Base-by-base conservation (phyloP, 352 stramenopile genomes). In the Pilasporangium apinafurcum region DNA sequence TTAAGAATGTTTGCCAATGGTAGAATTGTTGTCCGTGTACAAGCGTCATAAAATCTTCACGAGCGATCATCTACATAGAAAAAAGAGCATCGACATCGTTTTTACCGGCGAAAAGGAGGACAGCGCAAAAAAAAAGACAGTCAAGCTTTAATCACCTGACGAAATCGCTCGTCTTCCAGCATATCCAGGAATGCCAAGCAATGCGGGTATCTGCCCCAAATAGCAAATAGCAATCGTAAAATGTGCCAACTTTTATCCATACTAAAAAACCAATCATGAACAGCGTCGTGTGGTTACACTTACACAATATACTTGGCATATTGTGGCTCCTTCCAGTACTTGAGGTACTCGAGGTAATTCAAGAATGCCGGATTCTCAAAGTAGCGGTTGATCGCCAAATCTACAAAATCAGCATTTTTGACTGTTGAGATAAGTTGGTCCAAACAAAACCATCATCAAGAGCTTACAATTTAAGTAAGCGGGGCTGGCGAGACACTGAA, bases 251-350 rank as follows among this genome's bases (percentile, higher is more conserved):
- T 8, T 25, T 4, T 20, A 32, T 33, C 8, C 6, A 53, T n/a
- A 9, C 6, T 20, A 20, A 51, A 8, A 33, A 9, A 53, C 20
- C 10, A 4, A n/a, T n/a, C n/a, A n/a, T n/a, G n/a, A n/a, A n/a
- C n/a, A n/a, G n/a, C n/a, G n/a, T n/a, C n/a, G n/a, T n/a, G n/a
- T n/a, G n/a, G n/a, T n/a, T 8, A 0, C 2, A 65, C 68, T 44
- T 79, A 87, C 67, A 93, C 74, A 26, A 96, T 83, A 58, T 94
- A 96, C 56, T 92, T 86, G 45, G 83, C 83, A 47, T 96, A 96
- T 48, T 96, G 76, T 32, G 87, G 87, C 58, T 91, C 59, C 53
- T 94, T 93, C 84, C 85, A 96, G 68, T 96, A 96, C 59, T 91
- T 86, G 49, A 96, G 72, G 59, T 96, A 96, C 46, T 90, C 55